phyloP scores from a whole-genome alignment of 2,329 filamentous ascomycete species.

The Exserohilum rostratum region DNA sequence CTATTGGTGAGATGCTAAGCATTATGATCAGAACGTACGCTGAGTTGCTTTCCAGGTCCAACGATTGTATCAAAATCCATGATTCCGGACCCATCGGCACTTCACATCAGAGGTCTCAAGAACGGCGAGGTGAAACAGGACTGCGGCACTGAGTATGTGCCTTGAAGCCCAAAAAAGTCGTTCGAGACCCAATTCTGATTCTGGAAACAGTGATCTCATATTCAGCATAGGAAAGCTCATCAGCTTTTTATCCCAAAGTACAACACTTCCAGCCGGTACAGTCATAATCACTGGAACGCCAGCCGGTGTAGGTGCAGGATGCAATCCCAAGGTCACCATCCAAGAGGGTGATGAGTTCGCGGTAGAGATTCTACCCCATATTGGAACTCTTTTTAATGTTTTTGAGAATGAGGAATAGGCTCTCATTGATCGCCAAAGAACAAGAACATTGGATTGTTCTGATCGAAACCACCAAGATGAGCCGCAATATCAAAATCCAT shows the following conservation, averaged over 20 bases:
- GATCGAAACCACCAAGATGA: background rate
- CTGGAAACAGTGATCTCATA: background rate
- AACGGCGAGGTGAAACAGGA: background rate
- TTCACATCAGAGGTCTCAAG: background rate
- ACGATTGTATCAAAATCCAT: background rate
- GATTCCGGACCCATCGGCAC: background rate
- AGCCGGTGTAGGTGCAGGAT: background rate
- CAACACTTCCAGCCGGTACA: background rate
- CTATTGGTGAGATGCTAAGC: background rate
- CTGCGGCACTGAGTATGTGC: background rate
- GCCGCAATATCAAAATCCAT: background rate
- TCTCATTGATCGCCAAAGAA: background rate
- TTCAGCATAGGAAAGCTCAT: background rate
- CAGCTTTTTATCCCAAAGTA: background rate
- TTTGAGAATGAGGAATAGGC: background rate
- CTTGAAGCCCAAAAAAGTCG: background rate
- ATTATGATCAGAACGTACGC: background rate
- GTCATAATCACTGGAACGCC: background rate
- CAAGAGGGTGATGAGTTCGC: background rate
- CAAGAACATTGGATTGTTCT: background rate
- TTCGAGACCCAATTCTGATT: background rate
- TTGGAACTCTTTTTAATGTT: background rate
- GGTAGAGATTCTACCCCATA: background rate
- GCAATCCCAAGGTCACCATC: background rate
- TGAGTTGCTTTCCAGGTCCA: background rate